Evolutionary conservation across 139 green algal genomes (phyloP).

Genomic region (Picochlorum costavermella): DNA sequence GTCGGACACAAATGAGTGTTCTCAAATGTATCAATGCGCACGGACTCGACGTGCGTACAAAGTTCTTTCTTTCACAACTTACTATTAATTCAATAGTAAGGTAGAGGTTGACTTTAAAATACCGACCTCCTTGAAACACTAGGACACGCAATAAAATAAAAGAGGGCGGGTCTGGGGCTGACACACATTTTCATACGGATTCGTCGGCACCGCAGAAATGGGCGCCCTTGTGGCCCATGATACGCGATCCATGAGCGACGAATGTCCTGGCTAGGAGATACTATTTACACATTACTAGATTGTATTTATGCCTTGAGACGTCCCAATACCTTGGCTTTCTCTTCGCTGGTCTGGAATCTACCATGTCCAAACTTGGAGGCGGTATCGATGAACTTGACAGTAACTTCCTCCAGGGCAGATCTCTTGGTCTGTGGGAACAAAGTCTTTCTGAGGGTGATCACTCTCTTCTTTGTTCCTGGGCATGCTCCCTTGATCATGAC

Average conservation of each 20-base stretch:
- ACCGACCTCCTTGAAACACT: constrained; percentile 2
- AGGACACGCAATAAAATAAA: constrained; percentile 3
- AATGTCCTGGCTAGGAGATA: background rate
- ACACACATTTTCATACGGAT: too few species aligned
- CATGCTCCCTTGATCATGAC: constrained; percentile 93
- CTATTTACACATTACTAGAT: background rate
- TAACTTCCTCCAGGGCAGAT: constrained; percentile 75
- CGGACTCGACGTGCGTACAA: too few species aligned
- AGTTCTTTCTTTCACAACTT: too few species aligned
- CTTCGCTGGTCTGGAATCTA: constrained; percentile 96
- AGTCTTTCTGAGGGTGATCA: constrained; percentile 89
- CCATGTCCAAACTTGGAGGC: constrained; percentile 98
- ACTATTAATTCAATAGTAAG: too few species aligned
- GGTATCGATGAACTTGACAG: constrained; percentile 96
- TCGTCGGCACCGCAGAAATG: too few species aligned
- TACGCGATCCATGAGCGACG: too few species aligned
- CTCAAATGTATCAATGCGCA: too few species aligned
- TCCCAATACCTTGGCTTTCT: constrained; percentile 80
- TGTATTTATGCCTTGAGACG: constrained; percentile 51
- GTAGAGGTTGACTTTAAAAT: background rate
- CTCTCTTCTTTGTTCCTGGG: constrained; percentile 89
- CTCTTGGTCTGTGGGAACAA: constrained; percentile 87
- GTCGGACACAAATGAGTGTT: too few species aligned
- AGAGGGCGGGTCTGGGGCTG: background rate
- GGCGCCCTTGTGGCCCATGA: too few species aligned